Percentiles rank a stretch among this genome's conserved stretches.
Conservation (phyloP, 2,329 filamentous ascomycete genomes). For the Xylaria sp. region DNA sequence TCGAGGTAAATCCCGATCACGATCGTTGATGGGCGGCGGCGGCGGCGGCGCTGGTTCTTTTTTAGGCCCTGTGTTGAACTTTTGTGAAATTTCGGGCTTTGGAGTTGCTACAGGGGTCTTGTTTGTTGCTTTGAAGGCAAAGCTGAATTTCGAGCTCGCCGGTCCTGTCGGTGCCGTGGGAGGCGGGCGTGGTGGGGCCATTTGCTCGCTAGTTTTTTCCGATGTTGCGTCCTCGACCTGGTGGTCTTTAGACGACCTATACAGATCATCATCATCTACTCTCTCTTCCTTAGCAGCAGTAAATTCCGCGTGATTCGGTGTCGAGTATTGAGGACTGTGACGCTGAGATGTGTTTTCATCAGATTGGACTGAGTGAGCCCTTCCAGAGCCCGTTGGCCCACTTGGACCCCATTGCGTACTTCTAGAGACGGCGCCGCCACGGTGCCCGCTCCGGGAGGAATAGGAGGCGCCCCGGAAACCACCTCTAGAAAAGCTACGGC, state of each 20-base stretch:
- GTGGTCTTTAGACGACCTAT: conserved; percentile 65
- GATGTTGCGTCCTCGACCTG: conserved; percentile 64
- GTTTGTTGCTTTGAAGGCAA: conserved; percentile 81
- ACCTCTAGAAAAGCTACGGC: conserved; percentile 50
- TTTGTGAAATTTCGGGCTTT: conserved; percentile 68
- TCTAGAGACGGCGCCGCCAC: conserved; percentile 65
- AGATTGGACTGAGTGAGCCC: conserved; percentile 32
- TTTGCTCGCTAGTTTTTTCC: conserved; percentile 53
- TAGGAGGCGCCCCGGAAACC: conserved; percentile 62
- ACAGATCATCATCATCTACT: conserved; percentile 62
- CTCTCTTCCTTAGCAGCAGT: conserved; percentile 35
- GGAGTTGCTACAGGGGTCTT: conserved; percentile 60
- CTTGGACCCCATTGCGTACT: conserved; percentile 68
- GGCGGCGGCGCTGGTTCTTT: conserved; percentile 40
- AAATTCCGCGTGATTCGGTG: conserved; percentile 32
- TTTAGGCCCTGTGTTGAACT: conserved; percentile 66
- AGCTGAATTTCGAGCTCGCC: conserved; percentile 79
- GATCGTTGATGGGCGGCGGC: conserved; percentile 46
- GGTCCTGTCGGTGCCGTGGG: conserved; percentile 58
- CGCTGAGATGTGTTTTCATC: conserved; percentile 39
- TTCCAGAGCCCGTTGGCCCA: conserved; percentile 16
- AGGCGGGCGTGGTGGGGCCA: conserved; percentile 53
- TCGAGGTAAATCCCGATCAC: conserved; percentile 36
- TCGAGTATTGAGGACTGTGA: conserved; percentile 35
- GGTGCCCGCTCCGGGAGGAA: conserved; percentile 52